Percentiles rank a stretch among this genome's conserved stretches.
These are phyloP conservation scores for Fraxinus dipetala DNA, from an alignment of 305 asterid genomes.

Conservation along the genomic window DNA sequence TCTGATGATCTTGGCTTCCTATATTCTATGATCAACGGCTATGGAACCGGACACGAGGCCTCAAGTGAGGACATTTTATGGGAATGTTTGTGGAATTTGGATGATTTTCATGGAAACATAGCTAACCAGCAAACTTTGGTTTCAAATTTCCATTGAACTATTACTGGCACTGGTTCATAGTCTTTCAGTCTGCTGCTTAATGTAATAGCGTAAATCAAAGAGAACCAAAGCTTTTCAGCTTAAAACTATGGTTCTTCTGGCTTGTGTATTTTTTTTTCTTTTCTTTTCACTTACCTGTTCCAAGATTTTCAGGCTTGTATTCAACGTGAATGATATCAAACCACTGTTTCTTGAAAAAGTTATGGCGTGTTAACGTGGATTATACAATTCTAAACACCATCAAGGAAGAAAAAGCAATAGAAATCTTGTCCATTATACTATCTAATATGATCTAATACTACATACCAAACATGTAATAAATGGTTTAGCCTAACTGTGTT, in stretches of 20 bases:
- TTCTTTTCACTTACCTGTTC: neutral
- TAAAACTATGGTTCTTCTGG: neutral
- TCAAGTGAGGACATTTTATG: constrained; percentile 46
- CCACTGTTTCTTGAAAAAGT: neutral
- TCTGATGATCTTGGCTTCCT: constrained; percentile 37
- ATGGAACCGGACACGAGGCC: constrained; percentile 30
- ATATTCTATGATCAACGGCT: constrained; percentile 41
- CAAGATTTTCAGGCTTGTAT: neutral
- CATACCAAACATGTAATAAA: neutral
- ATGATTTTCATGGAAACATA: constrained; percentile 44
- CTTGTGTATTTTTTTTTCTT: neutral
- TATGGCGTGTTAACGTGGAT: neutral
- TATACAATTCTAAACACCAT: neutral
- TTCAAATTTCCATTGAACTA: constrained; percentile 26
- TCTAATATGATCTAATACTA: neutral
- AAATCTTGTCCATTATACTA: neutral
- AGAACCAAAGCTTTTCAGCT: constrained; percentile 24
- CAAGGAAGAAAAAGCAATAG: neutral
- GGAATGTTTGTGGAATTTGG: constrained; percentile 73
- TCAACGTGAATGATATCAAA: neutral
- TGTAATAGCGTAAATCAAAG: neutral
- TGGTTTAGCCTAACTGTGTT: neutral
- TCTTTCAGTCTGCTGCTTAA: neutral
- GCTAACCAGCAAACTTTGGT: constrained; percentile 2
- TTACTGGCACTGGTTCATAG: neutral